Evolutionary conservation across 306 rosid genomes (phyloP), one percentile per base, ranked within the genome.

Genomic region (Phaseolus lunatus): DNA sequence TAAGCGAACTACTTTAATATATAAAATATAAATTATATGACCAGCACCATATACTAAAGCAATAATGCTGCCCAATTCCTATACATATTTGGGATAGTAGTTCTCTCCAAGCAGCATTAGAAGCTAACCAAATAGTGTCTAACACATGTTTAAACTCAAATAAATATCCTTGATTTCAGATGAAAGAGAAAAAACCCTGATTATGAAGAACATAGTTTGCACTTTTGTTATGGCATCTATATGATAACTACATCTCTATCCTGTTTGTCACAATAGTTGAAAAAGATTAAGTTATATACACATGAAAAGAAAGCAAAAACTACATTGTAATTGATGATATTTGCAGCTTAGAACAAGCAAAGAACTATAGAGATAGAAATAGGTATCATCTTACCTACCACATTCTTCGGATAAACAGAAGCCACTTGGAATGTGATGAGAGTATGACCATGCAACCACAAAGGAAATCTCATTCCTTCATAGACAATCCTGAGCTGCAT

Each of bases 391-490:
- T 92, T 95, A 95, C 98, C 98, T 89, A 90, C 97, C 88, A 85
- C 89, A 63, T 87, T 85, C 96, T 89, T 84, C 81, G 97, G 98
- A 56, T 83, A 76, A 70, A 90, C 88, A 75, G 97, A 90, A 78
- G 79, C 81, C 77, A 92, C 97, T 33, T 33, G 76, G 65, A 92
- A 92, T 37, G 96, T 90, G 78, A 92, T 84, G 72, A 87, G 82
- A 61, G 93, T 89, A 49, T 78, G 96, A 74, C 97, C 93, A 80
- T 87, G 88, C 87, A 95, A 82, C 95, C 98, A 84, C 86, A 95
- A 73, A 82, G 98, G 98, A 89, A 95, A 92, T 72, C 82, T 84
- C 98, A 95, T 92, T 71, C 85, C 92, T 88, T 95, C 97, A 71
- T 83, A 88, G 73, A 95, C 87, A 83, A 95, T 88, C 81, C 98